A percentile compares a stretch with the other conserved stretches of the same genome.
These are phyloP conservation scores for Aspergillus fumigatiaffinis DNA, from an alignment of 2,329 filamentous ascomycete species.

Conservation along the genomic window DNA sequence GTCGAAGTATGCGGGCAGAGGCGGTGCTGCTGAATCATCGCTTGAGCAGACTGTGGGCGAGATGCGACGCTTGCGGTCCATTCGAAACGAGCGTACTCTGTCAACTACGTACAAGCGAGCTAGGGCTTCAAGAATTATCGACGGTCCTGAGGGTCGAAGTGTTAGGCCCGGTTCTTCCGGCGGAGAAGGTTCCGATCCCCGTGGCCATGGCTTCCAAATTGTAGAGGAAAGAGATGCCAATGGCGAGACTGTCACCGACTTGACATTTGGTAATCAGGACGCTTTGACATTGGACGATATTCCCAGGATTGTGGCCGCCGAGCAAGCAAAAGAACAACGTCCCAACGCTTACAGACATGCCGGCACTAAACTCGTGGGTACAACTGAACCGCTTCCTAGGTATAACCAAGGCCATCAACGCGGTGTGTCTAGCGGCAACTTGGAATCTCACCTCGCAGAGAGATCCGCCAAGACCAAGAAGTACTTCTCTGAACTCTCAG, in stretches of 20 bases:
- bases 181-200: constrained; percentile 51
- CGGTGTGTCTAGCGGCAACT: constrained; percentile 56
- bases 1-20: constrained; percentile 64
- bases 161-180: constrained; percentile 70
- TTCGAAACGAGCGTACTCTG: constrained; percentile 86
- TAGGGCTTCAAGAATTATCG: constrained; percentile 85
- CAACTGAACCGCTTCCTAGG: constrained; percentile 59
- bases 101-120: constrained; percentile 91
- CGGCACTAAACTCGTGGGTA: constrained; percentile 63
- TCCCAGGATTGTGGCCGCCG: constrained; percentile 88
- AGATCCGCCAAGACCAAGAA: constrained; percentile 62
- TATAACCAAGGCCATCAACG: constrained; percentile 67
- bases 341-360: constrained; percentile 75
- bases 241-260: constrained; percentile 67
- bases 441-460: constrained; percentile 47
- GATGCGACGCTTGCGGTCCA: constrained; percentile 85
- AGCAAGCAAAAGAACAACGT: constrained; percentile 87
- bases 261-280: constrained; percentile 86
- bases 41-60: constrained; percentile 97
- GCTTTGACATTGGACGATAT: constrained; percentile 94
- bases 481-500: constrained; percentile 95
- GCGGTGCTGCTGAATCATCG: constrained; percentile 62
- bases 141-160: constrained; percentile 69
- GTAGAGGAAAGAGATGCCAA: constrained; percentile 72
- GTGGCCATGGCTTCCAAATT: constrained; percentile 65